Evolutionary conservation across 2,329 filamentous ascomycete genomes (phyloP).

Genomic region (Coniochaeta ligniaria): DNA sequence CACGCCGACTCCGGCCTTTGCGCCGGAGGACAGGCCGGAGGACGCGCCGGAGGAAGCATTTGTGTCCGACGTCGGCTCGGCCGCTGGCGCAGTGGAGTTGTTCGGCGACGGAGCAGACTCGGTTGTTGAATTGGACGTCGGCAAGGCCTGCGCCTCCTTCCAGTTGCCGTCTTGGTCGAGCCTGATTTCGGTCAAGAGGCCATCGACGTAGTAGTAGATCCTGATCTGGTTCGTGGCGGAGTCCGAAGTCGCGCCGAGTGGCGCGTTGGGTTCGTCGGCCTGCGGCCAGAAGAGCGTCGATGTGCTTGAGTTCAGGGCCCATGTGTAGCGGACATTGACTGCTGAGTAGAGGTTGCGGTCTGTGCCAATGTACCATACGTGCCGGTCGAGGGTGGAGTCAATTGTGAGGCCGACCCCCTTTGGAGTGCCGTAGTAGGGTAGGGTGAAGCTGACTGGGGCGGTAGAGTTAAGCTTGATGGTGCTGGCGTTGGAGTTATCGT

Average conservation of each 20-base stretch:
- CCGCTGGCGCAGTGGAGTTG: background rate
- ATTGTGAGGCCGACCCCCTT: conserved; percentile 19
- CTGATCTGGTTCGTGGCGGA: conserved; percentile 15
- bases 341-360: conserved; percentile 25
- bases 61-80: background rate
- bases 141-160: conserved; percentile 18
- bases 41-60: too few species aligned
- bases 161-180: conserved; percentile 20
- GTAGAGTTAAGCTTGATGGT: conserved; percentile 14
- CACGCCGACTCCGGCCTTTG: conserved; percentile 1
- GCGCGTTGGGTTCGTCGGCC: conserved; percentile 21
- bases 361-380: conserved; percentile 28
- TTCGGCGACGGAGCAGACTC: conserved; percentile 2
- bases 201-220: conserved; percentile 26
- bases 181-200: conserved; percentile 21
- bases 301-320: conserved; percentile 17
- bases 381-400: conserved; percentile 19
- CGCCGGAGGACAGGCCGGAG: background rate
- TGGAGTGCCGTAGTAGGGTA: conserved; percentile 22
- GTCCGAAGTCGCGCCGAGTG: conserved; percentile 21
- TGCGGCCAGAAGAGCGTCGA: conserved; percentile 19
- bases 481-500: conserved; percentile 13
- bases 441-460: conserved; percentile 16
- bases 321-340: conserved; percentile 18
- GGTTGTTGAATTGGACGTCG: conserved; percentile 15